phyloP scores from a whole-genome alignment of 2,329 filamentous ascomycete genomes.

The Venturia aucupariae region DNA sequence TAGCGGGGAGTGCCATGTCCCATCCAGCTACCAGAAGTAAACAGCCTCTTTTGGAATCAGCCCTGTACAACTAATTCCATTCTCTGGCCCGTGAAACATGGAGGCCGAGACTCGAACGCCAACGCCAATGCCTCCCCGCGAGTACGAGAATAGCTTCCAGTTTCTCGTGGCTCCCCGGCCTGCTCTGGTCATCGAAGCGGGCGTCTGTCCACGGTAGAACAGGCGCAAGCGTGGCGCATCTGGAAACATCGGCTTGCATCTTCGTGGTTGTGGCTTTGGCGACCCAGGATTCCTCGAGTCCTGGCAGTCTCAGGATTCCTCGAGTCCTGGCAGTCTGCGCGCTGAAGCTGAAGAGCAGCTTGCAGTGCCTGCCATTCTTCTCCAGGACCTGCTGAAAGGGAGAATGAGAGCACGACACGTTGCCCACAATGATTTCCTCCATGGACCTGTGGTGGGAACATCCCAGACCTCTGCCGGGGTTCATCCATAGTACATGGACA shows the following conservation, averaged over 20 bases:
- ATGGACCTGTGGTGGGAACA: not conserved
- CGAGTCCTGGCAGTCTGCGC: not conserved
- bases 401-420: slow-evolving; percentile 1
- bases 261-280: not conserved
- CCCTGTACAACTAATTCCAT: too few relatives aligned
- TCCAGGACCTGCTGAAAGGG: too few relatives aligned
- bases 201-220: not conserved
- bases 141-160: not conserved
- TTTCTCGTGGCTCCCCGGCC: not conserved
- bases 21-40: not conserved
- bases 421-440: not conserved
- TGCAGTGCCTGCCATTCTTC: too few relatives aligned
- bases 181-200: not conserved
- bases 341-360: too few relatives aligned
- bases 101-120: too few relatives aligned
- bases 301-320: too few relatives aligned
- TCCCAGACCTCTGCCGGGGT: not conserved
- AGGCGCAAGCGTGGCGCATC: not conserved
- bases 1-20: not conserved
- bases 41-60: not conserved
- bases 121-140: too few relatives aligned
- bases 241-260: not conserved
- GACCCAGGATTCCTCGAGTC: too few relatives aligned
- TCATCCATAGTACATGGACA: too few relatives aligned
- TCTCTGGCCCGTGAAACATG: too few relatives aligned